Conservation (phyloP, 495 filamentous ascomycete species). For the Tuber borchii region DNA sequence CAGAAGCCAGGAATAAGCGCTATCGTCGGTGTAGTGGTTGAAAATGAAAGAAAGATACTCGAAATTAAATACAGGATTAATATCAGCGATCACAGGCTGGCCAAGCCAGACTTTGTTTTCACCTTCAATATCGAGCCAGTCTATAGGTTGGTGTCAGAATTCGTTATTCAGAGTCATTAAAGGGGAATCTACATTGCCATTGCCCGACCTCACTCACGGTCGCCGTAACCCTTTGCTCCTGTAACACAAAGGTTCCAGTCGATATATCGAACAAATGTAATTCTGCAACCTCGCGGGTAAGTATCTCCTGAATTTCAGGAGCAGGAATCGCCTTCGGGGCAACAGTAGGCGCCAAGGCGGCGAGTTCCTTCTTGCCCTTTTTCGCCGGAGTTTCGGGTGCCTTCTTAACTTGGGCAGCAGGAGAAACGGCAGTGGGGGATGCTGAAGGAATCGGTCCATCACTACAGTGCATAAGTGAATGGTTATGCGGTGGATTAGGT, state of each 20-base stretch:
- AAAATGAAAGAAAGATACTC: constrained; percentile 98
- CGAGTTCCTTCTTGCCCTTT: constrained; percentile 35
- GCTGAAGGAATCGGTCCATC: constrained; percentile 36
- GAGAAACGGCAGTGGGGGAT: constrained; percentile 24
- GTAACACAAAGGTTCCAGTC: constrained; percentile 72
- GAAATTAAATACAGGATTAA: constrained; percentile 98
- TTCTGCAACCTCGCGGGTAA: constrained; percentile 72
- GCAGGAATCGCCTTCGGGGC: constrained; percentile 57
- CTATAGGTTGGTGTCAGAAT: constrained; percentile 21
- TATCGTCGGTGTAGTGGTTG: constrained; percentile 84
- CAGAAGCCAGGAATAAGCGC: constrained; percentile 91
- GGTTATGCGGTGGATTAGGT: constrained; percentile 1
- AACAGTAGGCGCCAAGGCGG: constrained; percentile 45
- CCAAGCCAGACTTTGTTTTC: constrained; percentile 79
- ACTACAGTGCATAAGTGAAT: constrained; percentile 13
- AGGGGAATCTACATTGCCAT: constrained; percentile 60
- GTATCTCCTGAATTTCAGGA: constrained; percentile 63
- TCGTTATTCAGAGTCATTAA: background rate
- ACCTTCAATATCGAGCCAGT: constrained; percentile 86
- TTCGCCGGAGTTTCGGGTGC: constrained; percentile 7
- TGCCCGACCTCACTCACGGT: constrained; percentile 77
- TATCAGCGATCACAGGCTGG: constrained; percentile 73
- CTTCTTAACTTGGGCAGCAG: constrained; percentile 21
- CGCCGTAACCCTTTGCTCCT: constrained; percentile 67
- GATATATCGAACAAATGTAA: constrained; percentile 89